Conservation (phyloP, 2,329 filamentous ascomycete genomes). For the Verruconis gallopava region DNA sequence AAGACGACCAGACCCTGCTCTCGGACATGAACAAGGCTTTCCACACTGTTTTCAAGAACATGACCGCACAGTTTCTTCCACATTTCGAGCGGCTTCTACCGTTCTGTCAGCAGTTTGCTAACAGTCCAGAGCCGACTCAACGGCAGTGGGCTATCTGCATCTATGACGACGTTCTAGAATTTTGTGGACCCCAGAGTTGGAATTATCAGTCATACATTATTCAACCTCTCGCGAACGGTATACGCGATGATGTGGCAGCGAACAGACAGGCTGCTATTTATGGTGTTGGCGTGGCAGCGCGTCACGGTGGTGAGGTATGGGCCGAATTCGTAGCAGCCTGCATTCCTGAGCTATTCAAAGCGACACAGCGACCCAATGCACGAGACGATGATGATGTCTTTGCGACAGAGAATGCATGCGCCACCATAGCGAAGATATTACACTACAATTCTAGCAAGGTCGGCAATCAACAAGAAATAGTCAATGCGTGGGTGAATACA, state of each 20-base stretch:
- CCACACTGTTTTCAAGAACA: constrained; percentile 97
- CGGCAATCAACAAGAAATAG: constrained; percentile 59
- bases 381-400: constrained; percentile 89
- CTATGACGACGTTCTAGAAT: constrained; percentile 95
- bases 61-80: constrained; percentile 70
- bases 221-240: constrained; percentile 72
- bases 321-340: constrained; percentile 72
- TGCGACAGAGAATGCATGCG: constrained; percentile 93
- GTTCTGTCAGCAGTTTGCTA: constrained; percentile 78
- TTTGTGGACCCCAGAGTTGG: constrained; percentile 81
- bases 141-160: constrained; percentile 99
- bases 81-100: constrained; percentile 76
- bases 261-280: constrained; percentile 95
- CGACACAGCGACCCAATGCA: constrained; percentile 66
- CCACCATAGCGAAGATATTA: constrained; percentile 91
- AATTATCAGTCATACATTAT: constrained; percentile 78
- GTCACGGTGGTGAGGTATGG: constrained; percentile 80
- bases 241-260: constrained; percentile 72
- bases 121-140: constrained; percentile 72
- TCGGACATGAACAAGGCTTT: constrained; percentile 99
- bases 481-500: constrained; percentile 79
- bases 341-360: constrained; percentile 72
- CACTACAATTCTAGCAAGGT: constrained; percentile 77
- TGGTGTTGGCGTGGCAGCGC: constrained; percentile 87
- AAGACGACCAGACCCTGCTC: constrained; percentile 90